Base-by-base conservation (phyloP, 768 basidiomycete species). In the Lactifluus pinguis region DNA sequence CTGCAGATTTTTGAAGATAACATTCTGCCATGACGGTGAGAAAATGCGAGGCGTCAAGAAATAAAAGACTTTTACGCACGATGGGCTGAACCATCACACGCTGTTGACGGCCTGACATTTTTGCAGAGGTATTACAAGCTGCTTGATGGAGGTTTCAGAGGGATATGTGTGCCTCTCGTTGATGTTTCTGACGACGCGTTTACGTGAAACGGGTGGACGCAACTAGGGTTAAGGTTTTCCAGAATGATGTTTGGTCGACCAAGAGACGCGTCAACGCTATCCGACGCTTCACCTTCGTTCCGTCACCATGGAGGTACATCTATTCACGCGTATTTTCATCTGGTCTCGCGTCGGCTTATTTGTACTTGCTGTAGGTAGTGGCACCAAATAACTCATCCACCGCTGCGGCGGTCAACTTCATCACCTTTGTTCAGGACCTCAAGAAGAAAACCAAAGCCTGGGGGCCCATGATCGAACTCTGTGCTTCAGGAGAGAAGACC, bases 51-150 rank as follows among this genome's bases (percentile, higher is more conserved):
- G 8, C 30, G 32, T 17, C 49, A 49, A 36, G 29, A 55, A 49
- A 38, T 11, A n/a, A 44, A 38, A 57, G 21, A 19, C 3, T 51
- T 41, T 44, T 5, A 78, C 91, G 69, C 74, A 95, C 95, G 86
- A 97, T 97, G 85, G 94, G 94, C 76, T 98, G 95, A 63, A 98
- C 95, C 92, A 98, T 93, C 81, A 98, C 95, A 72, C 93, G 89
- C 72, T 93, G 89, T 72, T 92, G 91, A 70, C 93, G 88, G 69
- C 83, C 85, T 38, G 90, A 92, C 94, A 98, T 98, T 72, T 69
- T 84, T 76, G 59, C 60, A 60, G 29, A 67, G 34, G 19, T 49
- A 15, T 10, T 34, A 34, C 11, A 14, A 17, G 36, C 30, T 49
- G 44, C 11, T 51, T 19, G 36, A 30, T 49, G 52, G 32, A 34